phyloP scores from a whole-genome alignment of 257 asterid species.

The Solanum clarkiae region DNA sequence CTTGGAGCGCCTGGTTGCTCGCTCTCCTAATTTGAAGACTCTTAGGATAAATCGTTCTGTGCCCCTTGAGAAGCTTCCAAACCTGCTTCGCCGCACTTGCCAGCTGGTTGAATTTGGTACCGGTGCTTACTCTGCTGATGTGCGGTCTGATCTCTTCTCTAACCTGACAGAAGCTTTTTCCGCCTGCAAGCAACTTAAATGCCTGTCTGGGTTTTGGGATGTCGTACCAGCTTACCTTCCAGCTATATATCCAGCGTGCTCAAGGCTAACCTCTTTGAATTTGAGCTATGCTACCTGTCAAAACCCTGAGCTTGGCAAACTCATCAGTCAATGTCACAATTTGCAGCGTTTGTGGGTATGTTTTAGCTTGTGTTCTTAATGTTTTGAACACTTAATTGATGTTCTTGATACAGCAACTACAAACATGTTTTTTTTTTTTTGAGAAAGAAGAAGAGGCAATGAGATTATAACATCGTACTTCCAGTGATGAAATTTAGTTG shows the following conservation, averaged over 20 bases:
- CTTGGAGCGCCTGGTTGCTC: constrained; percentile 57
- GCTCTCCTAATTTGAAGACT: constrained; percentile 47
- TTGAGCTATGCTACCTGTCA: constrained; percentile 66
- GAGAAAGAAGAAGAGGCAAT: background rate
- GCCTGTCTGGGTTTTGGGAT: constrained; percentile 90
- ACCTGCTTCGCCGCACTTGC: constrained; percentile 43
- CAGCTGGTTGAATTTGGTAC: constrained; percentile 60
- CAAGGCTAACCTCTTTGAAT: constrained; percentile 65
- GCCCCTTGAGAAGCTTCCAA: constrained; percentile 61
- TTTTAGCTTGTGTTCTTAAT: background rate
- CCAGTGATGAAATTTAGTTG: background rate
- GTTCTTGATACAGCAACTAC: background rate
- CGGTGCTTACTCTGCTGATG: constrained; percentile 50
- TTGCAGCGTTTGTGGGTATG: constrained; percentile 85
- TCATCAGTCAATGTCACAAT: constrained; percentile 59
- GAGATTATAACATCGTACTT: background rate
- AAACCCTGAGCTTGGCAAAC: constrained; percentile 59
- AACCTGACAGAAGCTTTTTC: constrained; percentile 57
- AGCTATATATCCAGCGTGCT: constrained; percentile 53
- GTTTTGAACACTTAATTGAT: background rate
- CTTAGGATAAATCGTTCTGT: constrained; percentile 57
- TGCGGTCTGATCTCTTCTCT: constrained; percentile 38
- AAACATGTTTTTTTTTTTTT: background rate
- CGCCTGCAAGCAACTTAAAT: constrained; percentile 59
- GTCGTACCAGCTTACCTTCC: constrained; percentile 82